Percentiles rank a stretch among this genome's conserved stretches.
phyloP scores from a whole-genome alignment of 1,139 yeast species.

The Candida sp. region DNA sequence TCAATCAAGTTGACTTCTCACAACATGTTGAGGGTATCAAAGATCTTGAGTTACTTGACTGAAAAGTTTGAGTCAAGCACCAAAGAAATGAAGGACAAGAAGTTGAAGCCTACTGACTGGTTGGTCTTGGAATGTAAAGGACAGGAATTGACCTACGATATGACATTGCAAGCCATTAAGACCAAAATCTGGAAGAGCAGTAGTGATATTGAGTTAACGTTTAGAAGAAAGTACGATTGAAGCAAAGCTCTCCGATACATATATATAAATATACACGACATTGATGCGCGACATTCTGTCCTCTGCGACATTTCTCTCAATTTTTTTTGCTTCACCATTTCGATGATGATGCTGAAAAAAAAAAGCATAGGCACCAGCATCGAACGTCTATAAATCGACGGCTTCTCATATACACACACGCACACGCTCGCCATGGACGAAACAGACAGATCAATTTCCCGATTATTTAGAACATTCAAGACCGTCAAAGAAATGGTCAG shows the following conservation, averaged over 20 bases:
- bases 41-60: slow-evolving; percentile 67
- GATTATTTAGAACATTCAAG: slow-evolving; percentile 91
- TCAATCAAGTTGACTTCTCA: slow-evolving; percentile 75
- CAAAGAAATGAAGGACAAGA: slow-evolving; percentile 55
- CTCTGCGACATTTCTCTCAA: background rate
- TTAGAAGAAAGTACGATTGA: slow-evolving; percentile 9
- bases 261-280: background rate
- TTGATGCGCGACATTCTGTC: background rate
- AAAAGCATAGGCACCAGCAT: background rate
- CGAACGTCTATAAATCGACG: too few species aligned
- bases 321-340: slow-evolving; percentile 1
- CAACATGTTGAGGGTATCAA: slow-evolving; percentile 78
- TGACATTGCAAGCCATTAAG: slow-evolving; percentile 85
- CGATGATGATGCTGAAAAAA: background rate
- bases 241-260: too few species aligned
- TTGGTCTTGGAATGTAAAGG: slow-evolving; percentile 76
- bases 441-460: slow-evolving; percentile 85
- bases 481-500: slow-evolving; percentile 97
- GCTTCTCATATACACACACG: background rate
- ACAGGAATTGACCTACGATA: slow-evolving; percentile 60
- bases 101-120: slow-evolving; percentile 59
- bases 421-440: slow-evolving; percentile 62
- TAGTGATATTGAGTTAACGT: slow-evolving; percentile 57
- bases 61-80: slow-evolving; percentile 68
- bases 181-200: slow-evolving; percentile 87